phyloP scores from a whole-genome alignment of 371 early-diverging fungal genomes.

The Sporodiniella umbellata region DNA sequence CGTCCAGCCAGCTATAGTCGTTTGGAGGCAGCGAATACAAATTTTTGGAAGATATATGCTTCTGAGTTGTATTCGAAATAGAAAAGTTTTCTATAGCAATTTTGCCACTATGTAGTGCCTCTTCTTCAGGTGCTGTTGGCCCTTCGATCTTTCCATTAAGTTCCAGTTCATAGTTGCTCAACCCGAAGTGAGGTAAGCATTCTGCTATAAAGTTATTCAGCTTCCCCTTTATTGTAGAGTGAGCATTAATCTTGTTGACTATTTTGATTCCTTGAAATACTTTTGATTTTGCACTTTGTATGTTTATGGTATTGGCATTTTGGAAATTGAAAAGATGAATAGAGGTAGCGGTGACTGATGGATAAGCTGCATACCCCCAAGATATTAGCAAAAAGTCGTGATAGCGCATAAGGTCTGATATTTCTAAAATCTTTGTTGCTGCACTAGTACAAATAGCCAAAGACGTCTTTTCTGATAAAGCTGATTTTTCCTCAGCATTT shows the following conservation, averaged over 20 bases:
- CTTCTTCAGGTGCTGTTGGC: too few species aligned
- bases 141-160: too few species aligned
- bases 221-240: background rate
- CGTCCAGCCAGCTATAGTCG: background rate
- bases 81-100: background rate
- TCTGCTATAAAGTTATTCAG: background rate
- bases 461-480: conserved; percentile 25
- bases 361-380: conserved; percentile 30
- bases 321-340: conserved; percentile 21
- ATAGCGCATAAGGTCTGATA: conserved; percentile 22
- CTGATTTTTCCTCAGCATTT: background rate
- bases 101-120: too few species aligned
- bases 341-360: conserved; percentile 18
- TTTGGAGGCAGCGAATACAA: too few species aligned
- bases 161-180: too few species aligned
- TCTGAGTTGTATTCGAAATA: background rate
- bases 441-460: conserved; percentile 48
- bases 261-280: conserved; percentile 10
- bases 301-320: conserved; percentile 2
- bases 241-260: conserved; percentile 2
- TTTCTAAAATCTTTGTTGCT: conserved; percentile 27
- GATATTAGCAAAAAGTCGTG: conserved; percentile 18
- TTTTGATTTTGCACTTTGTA: conserved; percentile 15
- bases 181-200: too few species aligned
- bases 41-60: background rate